Evolutionary conservation across 1,284 basidiomycete genomes (phyloP), one percentile per base, ranked within the genome.

Genomic region (Hypsizygus ulmarius): DNA sequence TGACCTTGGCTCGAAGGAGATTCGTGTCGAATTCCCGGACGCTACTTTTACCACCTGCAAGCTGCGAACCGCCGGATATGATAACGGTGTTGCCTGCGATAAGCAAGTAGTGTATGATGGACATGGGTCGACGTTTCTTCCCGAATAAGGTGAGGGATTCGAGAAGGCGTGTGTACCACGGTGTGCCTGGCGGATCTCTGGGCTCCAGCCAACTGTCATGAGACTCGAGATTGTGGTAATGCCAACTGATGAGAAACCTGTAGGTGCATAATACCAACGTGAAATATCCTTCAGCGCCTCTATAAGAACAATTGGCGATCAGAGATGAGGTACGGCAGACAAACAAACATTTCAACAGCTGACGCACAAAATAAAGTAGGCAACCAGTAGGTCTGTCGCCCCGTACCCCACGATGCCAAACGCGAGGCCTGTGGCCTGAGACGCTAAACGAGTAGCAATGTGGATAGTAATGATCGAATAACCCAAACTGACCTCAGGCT

Each of bases 161-260:
- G 15, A 47, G 34, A 47, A 66, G 47, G 15, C 54, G 45, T 16
- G 51, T 48, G 9, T 44, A 34, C 33, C 28, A 28, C 29, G 57
- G 49, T 36, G 53, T 51, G 3, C 53, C 38, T 11, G 40, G 39
- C 9, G 46, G 40, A 7, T 51, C 43, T 15, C 55, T 57, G 3
- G 64, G 66, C 38, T 69, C 67, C 5, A 69, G 58, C 66, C 66
- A 69, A 16, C 65, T 66, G 35, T 61, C 58, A 7, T 61, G 58
- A 3, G 50, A 51, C 5, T 58, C 51, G 16, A 64, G 51, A 40
- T 69, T 67, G 45, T 63, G 64, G 39, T 64, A 58, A 21, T 69
- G 67, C 67, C 67, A 69, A 21, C 60, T 60, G 30, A 65, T 59
- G 47, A 67, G 59, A 58, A 65, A 66, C n/a, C 65, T 62, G 47